A percentile compares a stretch with the other conserved stretches of the same genome.
Evolutionary conservation across 2,329 filamentous ascomycete species (phyloP).

Genomic region (Lasiodiplodia citricola): DNA sequence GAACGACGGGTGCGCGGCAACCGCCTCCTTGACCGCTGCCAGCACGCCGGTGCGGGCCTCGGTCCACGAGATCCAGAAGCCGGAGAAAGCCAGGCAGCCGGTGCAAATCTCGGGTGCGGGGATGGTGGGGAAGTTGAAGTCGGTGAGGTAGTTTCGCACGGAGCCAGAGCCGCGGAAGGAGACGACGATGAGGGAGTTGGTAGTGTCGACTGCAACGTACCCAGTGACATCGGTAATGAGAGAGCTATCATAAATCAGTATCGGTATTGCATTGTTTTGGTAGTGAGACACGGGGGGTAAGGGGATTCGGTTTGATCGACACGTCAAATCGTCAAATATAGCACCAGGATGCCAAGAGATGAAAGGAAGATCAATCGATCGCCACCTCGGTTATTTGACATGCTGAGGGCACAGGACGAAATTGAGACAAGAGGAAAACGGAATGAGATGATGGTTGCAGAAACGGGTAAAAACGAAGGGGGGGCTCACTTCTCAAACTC

Average conservation of each 20-base stretch:
- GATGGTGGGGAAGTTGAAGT: constrained; percentile 53
- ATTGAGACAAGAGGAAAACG: neutral
- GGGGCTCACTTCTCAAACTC: constrained; percentile 56
- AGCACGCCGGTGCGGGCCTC: constrained; percentile 56
- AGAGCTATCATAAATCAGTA: constrained; percentile 31
- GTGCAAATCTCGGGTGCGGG: constrained; percentile 47
- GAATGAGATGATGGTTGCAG: neutral
- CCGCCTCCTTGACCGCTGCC: constrained; percentile 52
- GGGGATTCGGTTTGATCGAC: neutral
- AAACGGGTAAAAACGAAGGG: neutral
- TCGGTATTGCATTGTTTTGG: too few species aligned
- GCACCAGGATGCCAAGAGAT: too few species aligned
- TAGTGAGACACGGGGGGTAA: neutral
- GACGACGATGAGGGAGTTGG: constrained; percentile 62
- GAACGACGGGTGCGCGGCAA: constrained; percentile 57
- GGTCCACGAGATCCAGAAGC: constrained; percentile 65
- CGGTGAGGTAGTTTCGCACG: constrained; percentile 66
- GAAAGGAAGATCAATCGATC: too few species aligned
- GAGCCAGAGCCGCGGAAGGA: constrained; percentile 65
- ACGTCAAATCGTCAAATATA: too few species aligned
- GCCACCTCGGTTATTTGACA: neutral
- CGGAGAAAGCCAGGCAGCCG: constrained; percentile 60
- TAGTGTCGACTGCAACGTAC: constrained; percentile 53
- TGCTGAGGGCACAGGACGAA: neutral
- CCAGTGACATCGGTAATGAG: constrained; percentile 51